Evolutionary conservation across 1,284 basidiomycete species (phyloP), one percentile per base, ranked within the genome.

Genomic region (Leccinum angustisporum): DNA sequence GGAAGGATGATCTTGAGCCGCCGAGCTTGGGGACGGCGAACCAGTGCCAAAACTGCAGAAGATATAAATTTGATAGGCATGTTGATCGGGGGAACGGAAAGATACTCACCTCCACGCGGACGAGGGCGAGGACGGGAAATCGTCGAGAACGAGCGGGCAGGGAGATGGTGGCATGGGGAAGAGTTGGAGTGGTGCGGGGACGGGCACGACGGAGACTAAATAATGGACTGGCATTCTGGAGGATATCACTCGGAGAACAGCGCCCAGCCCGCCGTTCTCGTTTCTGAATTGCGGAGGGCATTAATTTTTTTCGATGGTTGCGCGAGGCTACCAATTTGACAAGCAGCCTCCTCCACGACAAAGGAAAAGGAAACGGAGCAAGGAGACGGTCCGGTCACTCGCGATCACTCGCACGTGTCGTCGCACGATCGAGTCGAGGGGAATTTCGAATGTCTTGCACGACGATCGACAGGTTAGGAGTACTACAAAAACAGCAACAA

Each of bases 41-140:
- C 21, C 25, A 7, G 61, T 30, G 46, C 25, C 25, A 30, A 51
- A 58, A 40, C 74, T 75, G 53, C 1, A 56, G 50, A 31, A 36
- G 2, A 48, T 3, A 25, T 1, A n/a, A 10, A 27, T 27, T 11
- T 30, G 36, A 33, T 57, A 3, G 38, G 21, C 2, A 34, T n/a
- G 16, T 1, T 9, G 11, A 30, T 31, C 4, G 9, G 25, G 18
- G 34, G n/a, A 13, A 51, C 6, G 18, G 14, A 9, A 8, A 27
- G 11, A 30, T 11, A 65, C 74, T 16, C 31, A 75, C 74, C 71
- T 73, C 60, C 59, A 68, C 6, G 58, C 48, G 34, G 72, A 72
- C 53, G 62, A 62, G 27, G 72, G 63, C 2, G 72, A 66, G 16
- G 63, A 60, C 38, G 63, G 54, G n/a, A 71, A 57, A n/a, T 61